Evolutionary conservation across 257 asterid species (phyloP), one percentile per base, ranked within the genome.

Genomic region (Coffea canephora): DNA sequence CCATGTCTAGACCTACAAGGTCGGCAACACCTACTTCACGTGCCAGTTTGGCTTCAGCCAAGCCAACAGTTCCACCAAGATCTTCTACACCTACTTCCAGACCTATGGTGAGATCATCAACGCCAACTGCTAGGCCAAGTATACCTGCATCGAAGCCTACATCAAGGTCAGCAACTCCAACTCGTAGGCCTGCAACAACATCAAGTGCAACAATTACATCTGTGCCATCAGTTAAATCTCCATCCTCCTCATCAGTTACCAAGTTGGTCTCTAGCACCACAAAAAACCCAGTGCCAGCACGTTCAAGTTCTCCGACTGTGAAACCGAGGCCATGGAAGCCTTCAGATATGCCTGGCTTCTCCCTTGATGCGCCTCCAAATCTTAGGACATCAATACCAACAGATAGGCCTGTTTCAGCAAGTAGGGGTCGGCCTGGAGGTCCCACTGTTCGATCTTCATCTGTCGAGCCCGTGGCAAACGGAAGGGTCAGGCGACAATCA

Each of bases 381-480:
- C 84, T 96, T 55, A 88, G 98, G 85, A 96, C 99, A 46, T 88
- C 99, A 27, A 82, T 96, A 65, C 74, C 92, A 65, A 65, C 70
- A 4, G 98, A 94, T 82, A 88, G 98, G 86, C 98, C 98, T 23
- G 89, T 89, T 79, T 95, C 99, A 77, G 97, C 91, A 81, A 91
- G 92, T 69, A 89, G 99, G 84, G 99, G 99, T 68, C 90, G 99
- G 80, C 97, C 98, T 69, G 99, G 99, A 46, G 97, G 93, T 65
- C 88, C 98, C 12, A 87, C 91, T 82, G 84, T 89, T 77, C 92
- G 99, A 34, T 92, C 99, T 50, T 91, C 98, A 31, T 94, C 99
- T 25, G 80, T 94, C 48, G 99, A 95, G 72, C 97, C 98, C 48
- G 87, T 64, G 79, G 84, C 96, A 4, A 96, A 92, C 75, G 98